phyloP scores from a whole-genome alignment of 306 rosid species.

The Quillaja saponaria region DNA sequence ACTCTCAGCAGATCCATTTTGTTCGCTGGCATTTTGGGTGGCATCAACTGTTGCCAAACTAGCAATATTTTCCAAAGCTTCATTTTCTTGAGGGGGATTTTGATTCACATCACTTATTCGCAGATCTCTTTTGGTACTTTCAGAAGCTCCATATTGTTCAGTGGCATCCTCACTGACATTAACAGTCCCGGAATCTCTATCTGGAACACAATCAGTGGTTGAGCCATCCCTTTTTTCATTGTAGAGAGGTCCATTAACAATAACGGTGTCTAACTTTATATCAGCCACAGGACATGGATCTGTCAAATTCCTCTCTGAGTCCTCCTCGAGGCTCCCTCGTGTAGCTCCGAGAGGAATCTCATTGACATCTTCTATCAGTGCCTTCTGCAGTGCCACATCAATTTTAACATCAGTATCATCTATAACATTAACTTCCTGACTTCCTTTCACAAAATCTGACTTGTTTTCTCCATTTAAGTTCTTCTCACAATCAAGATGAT shows the following conservation, averaged over 20 bases:
- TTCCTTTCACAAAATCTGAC: slow-evolving; percentile 8
- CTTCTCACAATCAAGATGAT: not conserved
- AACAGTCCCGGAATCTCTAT: not conserved
- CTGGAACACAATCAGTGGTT: slow-evolving; percentile 1
- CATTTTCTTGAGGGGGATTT: too few species aligned
- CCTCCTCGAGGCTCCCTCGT: slow-evolving; percentile 23
- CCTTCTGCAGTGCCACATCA: slow-evolving; percentile 23
- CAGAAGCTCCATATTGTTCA: slow-evolving; percentile 20
- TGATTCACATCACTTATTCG: too few species aligned
- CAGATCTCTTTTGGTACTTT: not conserved
- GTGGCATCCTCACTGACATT: not conserved
- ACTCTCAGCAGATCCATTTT: not conserved
- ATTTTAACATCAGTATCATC: slow-evolving; percentile 20
- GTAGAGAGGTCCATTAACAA: not conserved
- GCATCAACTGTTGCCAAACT: not conserved
- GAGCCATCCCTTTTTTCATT: slow-evolving; percentile 10
- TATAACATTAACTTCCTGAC: slow-evolving; percentile 3
- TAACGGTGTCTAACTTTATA: not conserved
- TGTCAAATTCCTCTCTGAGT: slow-evolving; percentile 16
- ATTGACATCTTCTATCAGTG: slow-evolving; percentile 11
- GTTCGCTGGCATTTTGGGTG: too few species aligned
- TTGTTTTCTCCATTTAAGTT: slow-evolving; percentile 13
- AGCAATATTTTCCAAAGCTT: too few species aligned
- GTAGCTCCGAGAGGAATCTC: slow-evolving; percentile 29
- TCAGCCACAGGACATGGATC: not conserved